Conservation (phyloP, 345 rosid species). For the Syzygium aromaticum region DNA sequence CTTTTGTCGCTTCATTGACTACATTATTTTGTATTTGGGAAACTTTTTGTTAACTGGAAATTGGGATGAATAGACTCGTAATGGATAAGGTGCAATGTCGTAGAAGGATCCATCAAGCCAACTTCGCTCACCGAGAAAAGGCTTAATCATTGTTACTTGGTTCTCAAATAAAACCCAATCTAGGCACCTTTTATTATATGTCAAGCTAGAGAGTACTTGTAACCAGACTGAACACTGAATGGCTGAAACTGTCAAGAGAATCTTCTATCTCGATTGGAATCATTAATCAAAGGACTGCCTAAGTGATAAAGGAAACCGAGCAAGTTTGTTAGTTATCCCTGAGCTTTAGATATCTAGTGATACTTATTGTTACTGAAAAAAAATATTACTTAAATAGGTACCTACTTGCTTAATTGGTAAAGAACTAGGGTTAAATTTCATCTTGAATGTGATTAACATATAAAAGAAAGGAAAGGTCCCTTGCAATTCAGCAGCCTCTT, state of each 20-base stretch:
- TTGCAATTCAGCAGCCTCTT: neutral
- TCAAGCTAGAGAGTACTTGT: neutral
- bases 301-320: neutral
- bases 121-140: neutral
- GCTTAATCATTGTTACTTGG: neutral
- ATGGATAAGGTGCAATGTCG: neutral
- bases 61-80: neutral
- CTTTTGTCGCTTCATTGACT: neutral
- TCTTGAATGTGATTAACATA: neutral
- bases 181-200: neutral
- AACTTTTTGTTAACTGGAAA: neutral
- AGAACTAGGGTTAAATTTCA: neutral
- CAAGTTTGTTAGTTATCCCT: neutral
- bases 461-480: neutral
- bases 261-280: neutral
- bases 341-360: neutral
- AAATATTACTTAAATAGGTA: neutral
- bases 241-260: neutral
- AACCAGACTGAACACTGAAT: neutral
- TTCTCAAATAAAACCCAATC: neutral
- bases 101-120: neutral
- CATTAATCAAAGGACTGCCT: neutral
- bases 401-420: neutral
- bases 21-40: neutral
- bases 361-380: neutral